Conservation (phyloP, 2,329 filamentous ascomycete species). For the Colletotrichum acutatum region DNA sequence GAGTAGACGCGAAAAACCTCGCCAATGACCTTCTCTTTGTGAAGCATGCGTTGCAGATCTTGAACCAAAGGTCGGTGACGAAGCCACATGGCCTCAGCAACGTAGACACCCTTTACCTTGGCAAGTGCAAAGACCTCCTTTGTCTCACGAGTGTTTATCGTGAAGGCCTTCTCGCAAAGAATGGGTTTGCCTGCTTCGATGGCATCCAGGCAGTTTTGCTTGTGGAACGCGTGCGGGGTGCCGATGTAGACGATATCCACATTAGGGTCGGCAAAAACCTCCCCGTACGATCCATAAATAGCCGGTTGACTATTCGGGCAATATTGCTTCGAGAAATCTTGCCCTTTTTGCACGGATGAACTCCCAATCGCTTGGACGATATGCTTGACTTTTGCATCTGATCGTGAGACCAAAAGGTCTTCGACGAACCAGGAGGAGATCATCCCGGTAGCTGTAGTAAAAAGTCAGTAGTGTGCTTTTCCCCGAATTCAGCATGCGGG, state of each 20-base stretch:
- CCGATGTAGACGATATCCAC: conserved; percentile 60
- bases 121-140: conserved; percentile 53
- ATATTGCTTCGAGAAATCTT: conserved; percentile 49
- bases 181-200: conserved; percentile 55
- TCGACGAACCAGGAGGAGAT: conserved; percentile 56
- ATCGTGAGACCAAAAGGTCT: conserved; percentile 51
- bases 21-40: conserved; percentile 53
- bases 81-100: conserved; percentile 60
- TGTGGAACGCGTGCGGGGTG: conserved; percentile 57
- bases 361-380: conserved; percentile 55
- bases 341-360: conserved; percentile 50
- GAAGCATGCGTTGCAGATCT: conserved; percentile 47
- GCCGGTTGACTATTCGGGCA: conserved; percentile 42
- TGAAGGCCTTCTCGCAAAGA: conserved; percentile 58
- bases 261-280: conserved; percentile 51
- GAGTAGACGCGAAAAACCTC: conserved; percentile 50
- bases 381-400: conserved; percentile 50
- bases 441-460: conserved; percentile 45
- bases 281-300: conserved; percentile 52
- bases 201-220: conserved; percentile 54
- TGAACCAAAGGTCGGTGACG: conserved; percentile 53
- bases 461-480: not conserved
- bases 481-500: not conserved
- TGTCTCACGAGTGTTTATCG: conserved; percentile 52
- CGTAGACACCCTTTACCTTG: conserved; percentile 50